Evolutionary conservation across 2,329 filamentous ascomycete genomes (phyloP), one percentile per base, ranked within the genome.

Genomic region (Didymella pomorum): DNA sequence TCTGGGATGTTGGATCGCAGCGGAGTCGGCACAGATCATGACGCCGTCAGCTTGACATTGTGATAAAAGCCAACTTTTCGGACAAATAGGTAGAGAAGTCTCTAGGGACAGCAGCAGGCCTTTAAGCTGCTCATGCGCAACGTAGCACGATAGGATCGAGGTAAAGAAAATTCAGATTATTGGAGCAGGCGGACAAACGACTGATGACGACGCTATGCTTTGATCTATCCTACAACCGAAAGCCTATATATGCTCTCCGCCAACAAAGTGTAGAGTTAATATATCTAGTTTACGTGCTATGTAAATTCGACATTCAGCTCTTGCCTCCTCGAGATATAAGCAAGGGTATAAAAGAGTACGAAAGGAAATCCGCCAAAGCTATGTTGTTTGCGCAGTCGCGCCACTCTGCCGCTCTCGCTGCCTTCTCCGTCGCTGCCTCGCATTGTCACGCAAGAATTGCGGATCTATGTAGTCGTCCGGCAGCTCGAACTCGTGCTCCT

Each of bases 401-500:
- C 56, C 67, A 41, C 78, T 85, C 64, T 82, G 82, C 58, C 87
- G 78, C 63, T 82, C 82, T 56, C 87, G 78, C 75, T 83, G 85
- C 51, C 87, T 81, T 67, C 86, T 80, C 62, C 89, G 82, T 73
- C 87, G 84, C 72, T 85, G 86, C 61, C 89, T 79, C 31, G 86
- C 89, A 60, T 85, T 86, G 16, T 83, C 80, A 68, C 83, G 84
- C 61, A 83, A 60, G 14, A 76, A 76, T 53, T 80, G 79, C 18
- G 71, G 72, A 25, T 75, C 89, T 74, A 74, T 77, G 60, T 85
- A 86, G 35, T 89, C 89, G 7, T 84, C 81, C 0, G 93, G 91
- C 50, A 97, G 79, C 56, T 86, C 82, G 72, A 97, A 98, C 41
- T 96, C 91, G 29, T 74, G 73, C 71, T 91, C 85, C 5, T 80